Evolutionary conservation across 2,329 filamentous ascomycete genomes (phyloP).

Genomic region (Phaeosphaeriaceae sp.): DNA sequence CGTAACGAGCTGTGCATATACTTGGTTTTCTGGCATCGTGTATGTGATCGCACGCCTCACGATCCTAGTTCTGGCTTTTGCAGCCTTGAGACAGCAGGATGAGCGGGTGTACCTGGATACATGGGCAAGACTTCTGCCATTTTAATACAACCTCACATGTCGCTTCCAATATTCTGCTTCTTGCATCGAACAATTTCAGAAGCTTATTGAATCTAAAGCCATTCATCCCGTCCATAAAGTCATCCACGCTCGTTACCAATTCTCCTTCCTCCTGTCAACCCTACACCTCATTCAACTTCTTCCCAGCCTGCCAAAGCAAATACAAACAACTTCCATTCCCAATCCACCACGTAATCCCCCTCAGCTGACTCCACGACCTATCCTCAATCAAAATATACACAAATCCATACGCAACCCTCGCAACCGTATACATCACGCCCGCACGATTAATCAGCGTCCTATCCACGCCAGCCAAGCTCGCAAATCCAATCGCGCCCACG

Average conservation of each 20-base stretch:
- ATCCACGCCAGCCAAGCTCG: slow-evolving; percentile 50
- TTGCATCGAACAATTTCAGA: no score
- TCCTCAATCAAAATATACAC: slow-evolving; percentile 3
- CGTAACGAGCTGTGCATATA: background rate
- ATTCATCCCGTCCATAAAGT: no score
- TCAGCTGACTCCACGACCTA: slow-evolving; percentile 1
- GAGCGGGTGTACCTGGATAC: background rate
- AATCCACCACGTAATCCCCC: slow-evolving; percentile 2
- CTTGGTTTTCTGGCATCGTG: background rate
- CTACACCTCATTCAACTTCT: slow-evolving; percentile 1
- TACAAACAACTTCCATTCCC: slow-evolving; percentile 1
- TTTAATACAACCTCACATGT: no score
- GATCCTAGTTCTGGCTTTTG: background rate
- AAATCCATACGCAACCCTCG: slow-evolving; percentile 5
- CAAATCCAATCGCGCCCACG: slow-evolving; percentile 48
- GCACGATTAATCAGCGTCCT: slow-evolving; percentile 42
- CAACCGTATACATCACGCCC: background rate
- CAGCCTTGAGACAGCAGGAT: background rate
- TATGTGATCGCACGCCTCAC: background rate
- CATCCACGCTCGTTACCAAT: no score
- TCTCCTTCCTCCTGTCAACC: no score
- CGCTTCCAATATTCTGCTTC: no score
- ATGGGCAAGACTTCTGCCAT: background rate
- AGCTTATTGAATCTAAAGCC: no score
- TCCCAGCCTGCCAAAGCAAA: slow-evolving; percentile 2